Conservation (phyloP, 371 early-diverging fungal species). For the Massospora cicadina region DNA sequence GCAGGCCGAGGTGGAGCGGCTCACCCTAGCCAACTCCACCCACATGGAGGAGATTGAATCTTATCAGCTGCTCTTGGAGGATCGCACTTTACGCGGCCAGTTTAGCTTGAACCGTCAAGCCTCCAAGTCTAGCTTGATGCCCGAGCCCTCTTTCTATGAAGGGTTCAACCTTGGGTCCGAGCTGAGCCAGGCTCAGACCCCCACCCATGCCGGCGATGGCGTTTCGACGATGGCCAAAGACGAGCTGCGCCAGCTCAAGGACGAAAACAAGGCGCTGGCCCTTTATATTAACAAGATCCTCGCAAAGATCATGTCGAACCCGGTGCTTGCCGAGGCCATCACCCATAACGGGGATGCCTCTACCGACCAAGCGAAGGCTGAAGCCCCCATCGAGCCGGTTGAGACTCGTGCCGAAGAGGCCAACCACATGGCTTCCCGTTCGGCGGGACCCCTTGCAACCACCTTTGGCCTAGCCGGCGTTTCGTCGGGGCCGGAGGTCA, state of each 20-base stretch:
- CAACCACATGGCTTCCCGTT: neutral
- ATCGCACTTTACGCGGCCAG: slow-evolving; percentile 64
- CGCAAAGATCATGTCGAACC: slow-evolving; percentile 9
- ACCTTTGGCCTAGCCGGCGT: slow-evolving; percentile 2
- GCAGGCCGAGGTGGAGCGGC: slow-evolving; percentile 34
- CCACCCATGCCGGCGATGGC: neutral
- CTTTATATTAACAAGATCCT: slow-evolving; percentile 49
- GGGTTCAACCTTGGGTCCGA: slow-evolving; percentile 5
- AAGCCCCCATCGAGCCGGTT: neutral
- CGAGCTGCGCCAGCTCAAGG: slow-evolving; percentile 26
- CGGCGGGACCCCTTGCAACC: neutral
- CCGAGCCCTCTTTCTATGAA: neutral
- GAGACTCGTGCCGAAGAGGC: neutral
- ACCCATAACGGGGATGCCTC: slow-evolving; percentile 5
- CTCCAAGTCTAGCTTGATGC: slow-evolving; percentile 29
- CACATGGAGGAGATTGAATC: slow-evolving; percentile 73
- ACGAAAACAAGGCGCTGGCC: slow-evolving; percentile 35
- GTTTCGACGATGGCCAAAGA: slow-evolving; percentile 14
- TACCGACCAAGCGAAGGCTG: neutral
- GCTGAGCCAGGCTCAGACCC: neutral
- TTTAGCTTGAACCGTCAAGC: slow-evolving; percentile 21
- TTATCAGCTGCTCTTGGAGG: slow-evolving; percentile 59
- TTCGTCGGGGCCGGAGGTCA: neutral
- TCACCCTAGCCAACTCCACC: slow-evolving; percentile 42
- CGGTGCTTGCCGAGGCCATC: slow-evolving; percentile 8